Evolutionary conservation across 371 early-diverging fungal species (phyloP).

Genomic region (Paraphysoderma sedebokerense): DNA sequence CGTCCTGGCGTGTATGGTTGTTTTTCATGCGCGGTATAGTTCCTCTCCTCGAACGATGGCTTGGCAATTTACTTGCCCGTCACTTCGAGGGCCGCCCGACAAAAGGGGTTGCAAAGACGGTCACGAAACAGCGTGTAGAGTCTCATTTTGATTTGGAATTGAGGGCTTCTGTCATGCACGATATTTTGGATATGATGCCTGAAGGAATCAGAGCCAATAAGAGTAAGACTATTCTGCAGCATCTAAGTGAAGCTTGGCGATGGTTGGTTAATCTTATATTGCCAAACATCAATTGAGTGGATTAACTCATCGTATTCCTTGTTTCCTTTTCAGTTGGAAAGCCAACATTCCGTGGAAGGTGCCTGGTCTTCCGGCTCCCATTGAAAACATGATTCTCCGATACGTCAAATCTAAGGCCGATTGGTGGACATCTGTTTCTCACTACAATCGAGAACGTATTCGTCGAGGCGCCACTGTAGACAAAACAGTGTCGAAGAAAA

Average conservation of each 20-base stretch:
- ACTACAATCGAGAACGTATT: constrained; percentile 97
- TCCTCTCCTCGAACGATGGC: constrained; percentile 93
- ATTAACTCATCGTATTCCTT: constrained; percentile 1
- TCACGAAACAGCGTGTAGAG: constrained; percentile 98
- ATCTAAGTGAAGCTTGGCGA: constrained; percentile 96
- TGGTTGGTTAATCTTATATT: constrained; percentile 8
- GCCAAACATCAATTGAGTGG: background rate
- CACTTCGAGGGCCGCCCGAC: constrained; percentile 96
- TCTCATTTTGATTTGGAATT: constrained; percentile 95
- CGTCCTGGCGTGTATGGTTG: constrained; percentile 98
- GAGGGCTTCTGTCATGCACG: constrained; percentile 92
- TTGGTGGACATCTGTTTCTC: constrained; percentile 97
- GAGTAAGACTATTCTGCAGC: constrained; percentile 88
- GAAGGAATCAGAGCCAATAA: constrained; percentile 94
- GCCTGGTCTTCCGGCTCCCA: constrained; percentile 89
- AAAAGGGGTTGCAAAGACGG: constrained; percentile 93
- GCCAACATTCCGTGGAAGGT: constrained; percentile 98
- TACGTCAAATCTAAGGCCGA: constrained; percentile 98
- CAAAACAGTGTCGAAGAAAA: constrained; percentile 95
- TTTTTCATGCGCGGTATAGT: constrained; percentile 98
- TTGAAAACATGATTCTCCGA: constrained; percentile 95
- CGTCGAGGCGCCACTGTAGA: constrained; percentile 98
- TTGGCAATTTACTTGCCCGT: constrained; percentile 92
- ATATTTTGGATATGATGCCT: constrained; percentile 96
- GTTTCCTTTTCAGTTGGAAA: constrained; percentile 59